Base-by-base conservation (phyloP, 148 eudicot species). In the Nepenthes gracilis region DNA sequence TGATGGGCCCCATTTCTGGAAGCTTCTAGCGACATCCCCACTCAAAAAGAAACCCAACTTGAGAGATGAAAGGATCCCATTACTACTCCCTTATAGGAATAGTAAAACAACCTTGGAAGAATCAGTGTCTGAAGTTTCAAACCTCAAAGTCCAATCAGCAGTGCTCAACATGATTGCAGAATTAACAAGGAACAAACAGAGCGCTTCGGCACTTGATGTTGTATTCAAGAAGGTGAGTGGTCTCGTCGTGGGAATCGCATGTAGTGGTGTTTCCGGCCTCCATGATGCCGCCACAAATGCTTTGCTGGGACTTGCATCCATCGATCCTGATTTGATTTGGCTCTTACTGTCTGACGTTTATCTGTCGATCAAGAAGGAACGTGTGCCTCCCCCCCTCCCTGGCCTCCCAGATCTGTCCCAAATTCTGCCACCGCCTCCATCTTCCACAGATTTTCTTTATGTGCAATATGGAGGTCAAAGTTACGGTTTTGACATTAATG, bases 241-340 rank as follows among this genome's bases (percentile, higher is more conserved):
- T 15, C 67, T 92, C 43, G 96, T 82, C 54, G 85, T 86, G 35
- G 98, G 88, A 47, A 73, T 92, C 40, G 86, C 88, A 4, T 92
- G 88, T 58, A 92, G 98, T 51, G 87, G 94, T n/a, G 81, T 92
- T 54, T 48, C 65, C 36, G 94, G 88, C 53, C 86, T 92, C 14
- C 78, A 65, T 4, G 94, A 85, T 35, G 82, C 96, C 63, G 81
- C 94, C 35, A 35, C 79, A 36, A 77, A 82, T 55, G 96, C 98
- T 35, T 78, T 92, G 12, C 63, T 54, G n/a, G 96, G 94, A 61
- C 88, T 92, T 0, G 72, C 90, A 43, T 68, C 75, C 2, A 64
- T 88, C 1, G 98, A 92, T 61, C 75, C 96, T 13, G 98, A 92
- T 68, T 85, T 92, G n/a, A 75, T 92, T 61, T 92, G 98, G 98